Evolutionary conservation across 176 grass and related monocot species (phyloP).

Genomic region (Carex pumila): DNA sequence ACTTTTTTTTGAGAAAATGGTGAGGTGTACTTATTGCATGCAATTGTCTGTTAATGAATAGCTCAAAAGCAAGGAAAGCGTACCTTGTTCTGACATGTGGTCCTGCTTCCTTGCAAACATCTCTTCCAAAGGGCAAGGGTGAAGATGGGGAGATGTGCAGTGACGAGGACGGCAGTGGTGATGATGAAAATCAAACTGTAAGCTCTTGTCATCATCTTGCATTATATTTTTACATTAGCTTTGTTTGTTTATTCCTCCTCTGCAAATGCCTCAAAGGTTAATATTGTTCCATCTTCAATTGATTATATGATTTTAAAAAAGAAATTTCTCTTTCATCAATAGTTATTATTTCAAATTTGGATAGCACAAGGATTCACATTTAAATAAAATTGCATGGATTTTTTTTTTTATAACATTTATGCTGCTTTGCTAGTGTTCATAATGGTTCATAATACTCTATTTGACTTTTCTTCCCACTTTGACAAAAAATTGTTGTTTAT

Average conservation of each 20-base stretch:
- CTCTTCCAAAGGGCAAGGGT: conserved; percentile 80
- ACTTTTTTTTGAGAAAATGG: too few species aligned
- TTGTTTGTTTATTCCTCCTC: not conserved
- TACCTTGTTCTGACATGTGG: conserved; percentile 98
- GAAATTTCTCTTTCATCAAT: not conserved
- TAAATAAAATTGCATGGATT: not conserved
- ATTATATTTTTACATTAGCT: not conserved
- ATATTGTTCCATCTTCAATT: not conserved
- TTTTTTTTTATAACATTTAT: not conserved
- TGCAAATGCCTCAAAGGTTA: not conserved
- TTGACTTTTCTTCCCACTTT: not conserved
- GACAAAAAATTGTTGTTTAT: conserved; percentile 9
- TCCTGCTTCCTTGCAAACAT: conserved; percentile 48
- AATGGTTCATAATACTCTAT: not conserved
- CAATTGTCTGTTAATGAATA: conserved; percentile 26
- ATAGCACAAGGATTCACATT: not conserved
- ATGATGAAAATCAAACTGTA: conserved; percentile 57
- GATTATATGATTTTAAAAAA: not conserved
- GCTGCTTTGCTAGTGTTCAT: not conserved
- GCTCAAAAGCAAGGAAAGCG: conserved; percentile 92
- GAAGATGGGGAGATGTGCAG: conserved; percentile 70
- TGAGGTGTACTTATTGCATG: not conserved
- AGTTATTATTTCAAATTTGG: not conserved
- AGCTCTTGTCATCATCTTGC: not conserved
- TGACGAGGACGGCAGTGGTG: conserved; percentile 44